Conservation (phyloP, 2,329 filamentous ascomycete genomes). For the Penicillium concentricum region DNA sequence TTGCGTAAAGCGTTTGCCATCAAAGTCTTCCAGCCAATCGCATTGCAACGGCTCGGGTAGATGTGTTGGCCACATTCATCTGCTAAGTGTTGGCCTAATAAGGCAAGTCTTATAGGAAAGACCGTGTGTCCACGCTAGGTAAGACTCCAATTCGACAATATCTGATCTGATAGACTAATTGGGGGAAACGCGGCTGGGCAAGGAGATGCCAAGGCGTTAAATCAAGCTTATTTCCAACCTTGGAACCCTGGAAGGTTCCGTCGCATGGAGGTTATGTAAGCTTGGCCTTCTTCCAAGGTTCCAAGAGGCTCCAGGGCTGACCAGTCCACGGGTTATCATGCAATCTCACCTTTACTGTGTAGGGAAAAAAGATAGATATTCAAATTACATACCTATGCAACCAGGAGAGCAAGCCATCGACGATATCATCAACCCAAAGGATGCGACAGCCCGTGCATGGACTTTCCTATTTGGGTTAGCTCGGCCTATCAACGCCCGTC, state of each 20-base stretch:
- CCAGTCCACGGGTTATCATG: background rate
- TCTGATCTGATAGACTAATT: background rate
- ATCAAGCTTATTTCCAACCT: constrained; percentile 14
- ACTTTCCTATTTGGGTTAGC: constrained; percentile 21
- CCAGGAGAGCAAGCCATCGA: background rate
- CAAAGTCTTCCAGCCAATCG: constrained; percentile 15
- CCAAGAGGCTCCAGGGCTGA: background rate
- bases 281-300: no score
- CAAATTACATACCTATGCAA: no score
- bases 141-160: constrained; percentile 1
- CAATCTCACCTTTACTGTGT: no score
- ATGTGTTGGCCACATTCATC: background rate
- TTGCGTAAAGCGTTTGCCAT: constrained; percentile 17
- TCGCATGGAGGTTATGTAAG: constrained; percentile 10
- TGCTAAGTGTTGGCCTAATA: background rate
- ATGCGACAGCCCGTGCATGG: constrained; percentile 7
- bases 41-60: background rate
- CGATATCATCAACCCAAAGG: background rate
- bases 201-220: constrained; percentile 3
- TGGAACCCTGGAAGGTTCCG: no score
- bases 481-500: background rate
- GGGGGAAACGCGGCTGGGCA: background rate
- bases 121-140: background rate
- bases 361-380: background rate
- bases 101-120: background rate